A percentile compares a stretch with the other conserved stretches of the same genome.
Conservation (phyloP, 2,329 filamentous ascomycete genomes). For the Talaromyces rugulosus region DNA sequence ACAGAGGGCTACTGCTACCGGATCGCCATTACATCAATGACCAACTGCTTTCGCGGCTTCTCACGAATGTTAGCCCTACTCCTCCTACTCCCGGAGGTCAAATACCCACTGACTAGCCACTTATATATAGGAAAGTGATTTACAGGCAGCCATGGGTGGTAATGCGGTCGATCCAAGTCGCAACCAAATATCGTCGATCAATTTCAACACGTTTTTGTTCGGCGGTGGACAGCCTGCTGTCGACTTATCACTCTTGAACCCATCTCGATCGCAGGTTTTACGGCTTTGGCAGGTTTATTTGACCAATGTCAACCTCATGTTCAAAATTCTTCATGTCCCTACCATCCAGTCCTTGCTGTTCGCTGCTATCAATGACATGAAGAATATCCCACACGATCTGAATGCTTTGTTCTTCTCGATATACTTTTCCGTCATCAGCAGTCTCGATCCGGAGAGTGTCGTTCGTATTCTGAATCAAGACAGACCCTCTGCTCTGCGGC, state of each 20-base stretch:
- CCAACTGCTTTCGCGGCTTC: slow-evolving; percentile 20
- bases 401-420: slow-evolving; percentile 16
- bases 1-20: neutral
- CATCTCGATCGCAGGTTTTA: slow-evolving; percentile 10
- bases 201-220: neutral
- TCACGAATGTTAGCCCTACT: slow-evolving; percentile 18
- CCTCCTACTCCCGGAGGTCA: neutral
- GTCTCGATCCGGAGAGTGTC: slow-evolving; percentile 10
- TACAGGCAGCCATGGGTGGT: slow-evolving; percentile 17
- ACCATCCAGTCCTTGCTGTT: slow-evolving; percentile 18
- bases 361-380: slow-evolving; percentile 16
- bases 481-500: slow-evolving; percentile 6
- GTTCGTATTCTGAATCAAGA: slow-evolving; percentile 12
- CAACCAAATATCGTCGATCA: neutral
- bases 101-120: neutral
- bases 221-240: neutral
- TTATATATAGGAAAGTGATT: slow-evolving; percentile 17
- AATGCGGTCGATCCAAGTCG: neutral
- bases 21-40: slow-evolving; percentile 25
- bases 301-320: slow-evolving; percentile 18
- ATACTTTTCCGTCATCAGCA: slow-evolving; percentile 16
- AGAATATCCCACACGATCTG: slow-evolving; percentile 1
- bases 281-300: slow-evolving; percentile 20
- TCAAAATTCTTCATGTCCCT: slow-evolving; percentile 20
- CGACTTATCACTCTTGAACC: slow-evolving; percentile 5